phyloP scores from a whole-genome alignment of 176 grass and related monocot genomes.

The Carex littledalei region DNA sequence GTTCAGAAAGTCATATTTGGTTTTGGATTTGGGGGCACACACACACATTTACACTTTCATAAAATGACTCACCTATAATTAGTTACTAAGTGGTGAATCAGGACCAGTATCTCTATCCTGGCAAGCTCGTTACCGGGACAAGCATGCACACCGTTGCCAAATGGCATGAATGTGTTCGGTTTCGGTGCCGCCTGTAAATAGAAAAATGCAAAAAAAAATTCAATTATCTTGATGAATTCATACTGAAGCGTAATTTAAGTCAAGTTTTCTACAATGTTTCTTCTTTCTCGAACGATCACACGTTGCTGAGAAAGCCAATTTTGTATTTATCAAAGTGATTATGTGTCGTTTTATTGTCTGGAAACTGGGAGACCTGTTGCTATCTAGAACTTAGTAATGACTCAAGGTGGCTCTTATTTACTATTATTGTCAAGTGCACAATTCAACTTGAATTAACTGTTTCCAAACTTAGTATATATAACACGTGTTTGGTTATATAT shows the following conservation, averaged over 20 bases:
- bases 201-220: not conserved
- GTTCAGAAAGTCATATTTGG: not conserved
- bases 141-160: slow-evolving; percentile 74
- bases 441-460: not conserved
- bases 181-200: slow-evolving; percentile 61
- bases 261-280: not conserved
- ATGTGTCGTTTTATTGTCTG: slow-evolving; percentile 5
- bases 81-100: slow-evolving; percentile 89
- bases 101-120: slow-evolving; percentile 84
- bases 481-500: not conserved
- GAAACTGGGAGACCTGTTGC: not conserved
- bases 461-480: not conserved
- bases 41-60: not conserved
- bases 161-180: slow-evolving; percentile 83
- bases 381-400: not conserved
- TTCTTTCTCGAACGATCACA: not conserved
- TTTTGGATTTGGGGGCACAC: not conserved
- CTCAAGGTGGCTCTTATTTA: not conserved
- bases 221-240: not conserved
- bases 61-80: slow-evolving; percentile 50
- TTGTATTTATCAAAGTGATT: not conserved
- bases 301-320: not conserved
- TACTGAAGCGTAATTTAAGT: not conserved
- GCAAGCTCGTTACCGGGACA: slow-evolving; percentile 95
- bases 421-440: not conserved